A percentile compares a stretch with the other conserved stretches of the same genome.
These are phyloP conservation scores for Xylaria longipes DNA, from an alignment of 495 filamentous ascomycete genomes.

Conservation along the genomic window DNA sequence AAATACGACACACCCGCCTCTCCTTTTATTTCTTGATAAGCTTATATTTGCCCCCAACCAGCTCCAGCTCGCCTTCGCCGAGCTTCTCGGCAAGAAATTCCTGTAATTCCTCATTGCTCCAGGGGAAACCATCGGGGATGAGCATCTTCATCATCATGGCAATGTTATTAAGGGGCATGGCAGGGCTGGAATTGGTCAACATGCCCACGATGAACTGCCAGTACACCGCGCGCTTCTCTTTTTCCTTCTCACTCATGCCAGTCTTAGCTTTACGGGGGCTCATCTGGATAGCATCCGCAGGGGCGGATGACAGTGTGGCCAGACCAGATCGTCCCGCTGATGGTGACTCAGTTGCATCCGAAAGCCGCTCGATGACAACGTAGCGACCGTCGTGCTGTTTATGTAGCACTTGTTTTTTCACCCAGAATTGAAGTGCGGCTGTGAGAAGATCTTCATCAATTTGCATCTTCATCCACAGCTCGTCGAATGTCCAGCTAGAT, in stretches of 20 bases:
- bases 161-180: conserved; percentile 80
- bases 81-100: conserved; percentile 82
- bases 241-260: conserved; percentile 53
- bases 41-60: conserved; percentile 77
- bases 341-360: conserved; percentile 35
- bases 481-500: conserved; percentile 60
- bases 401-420: conserved; percentile 74
- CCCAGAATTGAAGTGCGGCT: conserved; percentile 86
- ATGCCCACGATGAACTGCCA: conserved; percentile 92
- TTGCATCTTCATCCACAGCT: conserved; percentile 68
- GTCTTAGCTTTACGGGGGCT: conserved; percentile 37
- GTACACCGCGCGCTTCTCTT: conserved; percentile 83
- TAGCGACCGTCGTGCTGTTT: conserved; percentile 56
- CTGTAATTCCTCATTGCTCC: conserved; percentile 72
- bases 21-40: conserved; percentile 55
- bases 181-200: conserved; percentile 84
- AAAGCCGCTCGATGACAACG: conserved; percentile 50
- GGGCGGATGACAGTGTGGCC: conserved; percentile 53
- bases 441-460: conserved; percentile 81
- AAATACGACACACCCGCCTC: conserved; percentile 15
- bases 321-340: conserved; percentile 43
- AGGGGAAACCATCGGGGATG: conserved; percentile 85
- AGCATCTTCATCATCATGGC: conserved; percentile 93
- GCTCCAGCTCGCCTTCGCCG: conserved; percentile 69
- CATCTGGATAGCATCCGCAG: conserved; percentile 48